phyloP scores from a whole-genome alignment of 306 rosid species.

The Ceratonia siliqua region DNA sequence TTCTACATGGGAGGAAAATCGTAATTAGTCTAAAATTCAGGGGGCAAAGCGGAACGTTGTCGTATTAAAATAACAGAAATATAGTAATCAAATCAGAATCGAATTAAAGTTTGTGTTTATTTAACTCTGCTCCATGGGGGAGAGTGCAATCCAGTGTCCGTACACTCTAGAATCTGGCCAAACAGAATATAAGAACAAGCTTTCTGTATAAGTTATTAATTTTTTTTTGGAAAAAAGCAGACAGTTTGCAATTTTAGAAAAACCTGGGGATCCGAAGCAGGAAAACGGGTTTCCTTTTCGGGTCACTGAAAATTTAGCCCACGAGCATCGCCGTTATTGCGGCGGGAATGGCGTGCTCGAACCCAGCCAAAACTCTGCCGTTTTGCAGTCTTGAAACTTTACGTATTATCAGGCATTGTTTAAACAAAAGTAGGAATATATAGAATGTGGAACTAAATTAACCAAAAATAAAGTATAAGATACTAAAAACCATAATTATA shows the following conservation, averaged over 20 bases:
- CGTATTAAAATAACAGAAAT: conserved; percentile 26
- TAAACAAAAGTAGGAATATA: conserved; percentile 30
- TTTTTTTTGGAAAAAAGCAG: conserved; percentile 23
- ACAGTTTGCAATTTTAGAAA: conserved; percentile 46
- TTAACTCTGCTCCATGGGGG: conserved; percentile 35
- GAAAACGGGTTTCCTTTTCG: conserved; percentile 34
- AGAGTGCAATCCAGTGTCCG: conserved; percentile 45
- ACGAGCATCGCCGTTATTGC: conserved; percentile 65
- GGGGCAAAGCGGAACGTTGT: neutral
- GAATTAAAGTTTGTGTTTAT: conserved; percentile 41
- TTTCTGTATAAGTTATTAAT: neutral
- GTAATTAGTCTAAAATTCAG: conserved; percentile 35
- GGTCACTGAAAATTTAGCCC: conserved; percentile 15
- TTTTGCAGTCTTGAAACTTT: conserved; percentile 34
- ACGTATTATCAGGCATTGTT: conserved; percentile 27
- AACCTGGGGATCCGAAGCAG: neutral
- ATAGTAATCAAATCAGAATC: conserved; percentile 39
- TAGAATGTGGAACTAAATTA: conserved; percentile 10
- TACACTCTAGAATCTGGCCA: conserved; percentile 43
- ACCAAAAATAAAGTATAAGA: conserved; percentile 17
- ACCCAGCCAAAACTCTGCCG: conserved; percentile 20
- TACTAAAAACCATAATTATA: conserved; percentile 5
- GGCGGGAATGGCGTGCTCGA: conserved; percentile 67
- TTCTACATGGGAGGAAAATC: conserved; percentile 24
- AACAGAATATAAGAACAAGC: conserved; percentile 14